Conservation (phyloP, 2,329 filamentous ascomycete genomes). For the Juglanconis juglandina region DNA sequence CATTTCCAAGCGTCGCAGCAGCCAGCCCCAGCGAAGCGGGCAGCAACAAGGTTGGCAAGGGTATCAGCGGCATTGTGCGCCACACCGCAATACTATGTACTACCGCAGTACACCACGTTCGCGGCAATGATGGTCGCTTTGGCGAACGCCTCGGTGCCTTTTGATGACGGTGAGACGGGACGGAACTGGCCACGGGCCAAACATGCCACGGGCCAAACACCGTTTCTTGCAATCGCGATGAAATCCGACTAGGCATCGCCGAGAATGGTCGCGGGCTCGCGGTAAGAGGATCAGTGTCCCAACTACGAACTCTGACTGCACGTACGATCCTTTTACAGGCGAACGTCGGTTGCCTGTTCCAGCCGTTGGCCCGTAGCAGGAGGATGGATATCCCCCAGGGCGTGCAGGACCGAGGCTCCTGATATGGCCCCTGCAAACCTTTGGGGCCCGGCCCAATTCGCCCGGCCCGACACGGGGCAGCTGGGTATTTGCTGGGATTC, state of each 20-base stretch:
- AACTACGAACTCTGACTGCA: not conserved
- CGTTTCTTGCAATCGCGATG: not conserved
- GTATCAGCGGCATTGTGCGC: conserved; percentile 9
- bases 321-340: not conserved
- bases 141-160: not conserved
- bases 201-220: not conserved
- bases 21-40: too few species aligned
- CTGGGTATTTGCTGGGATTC: not conserved
- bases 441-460: not conserved
- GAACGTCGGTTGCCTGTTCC: not conserved
- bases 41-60: conserved; percentile 2
- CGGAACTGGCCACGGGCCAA: not conserved
- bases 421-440: not conserved
- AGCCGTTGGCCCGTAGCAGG: not conserved
- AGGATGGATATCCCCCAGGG: not conserved
- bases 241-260: not conserved
- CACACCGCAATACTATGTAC: conserved; percentile 5
- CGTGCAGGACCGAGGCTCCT: not conserved
- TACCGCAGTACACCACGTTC: not conserved
- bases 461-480: not conserved
- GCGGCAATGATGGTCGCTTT: not conserved
- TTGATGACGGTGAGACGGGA: not conserved
- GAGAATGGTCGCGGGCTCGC: not conserved
- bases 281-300: not conserved
- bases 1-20: too few species aligned